Evolutionary conservation across 768 basidiomycete genomes (phyloP).

Genomic region (Agrocybe praecox): DNA sequence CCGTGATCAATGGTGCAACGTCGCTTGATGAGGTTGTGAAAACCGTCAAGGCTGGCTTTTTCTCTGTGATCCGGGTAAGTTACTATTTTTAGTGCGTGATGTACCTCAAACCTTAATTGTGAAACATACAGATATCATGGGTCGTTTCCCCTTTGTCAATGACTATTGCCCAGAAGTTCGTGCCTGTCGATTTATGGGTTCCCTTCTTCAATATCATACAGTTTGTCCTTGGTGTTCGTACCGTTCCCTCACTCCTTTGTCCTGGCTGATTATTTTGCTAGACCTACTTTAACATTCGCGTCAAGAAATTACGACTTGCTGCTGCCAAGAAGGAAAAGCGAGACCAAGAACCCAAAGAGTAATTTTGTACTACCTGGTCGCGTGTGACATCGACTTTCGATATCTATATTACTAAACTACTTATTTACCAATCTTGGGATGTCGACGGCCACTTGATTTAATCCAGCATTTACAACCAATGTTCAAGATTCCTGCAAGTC

Average conservation of each 20-base stretch:
- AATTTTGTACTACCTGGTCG: too few relatives aligned
- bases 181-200: slow-evolving; percentile 84
- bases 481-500: slow-evolving; percentile 22
- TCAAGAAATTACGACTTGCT: slow-evolving; percentile 63
- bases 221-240: slow-evolving; percentile 74
- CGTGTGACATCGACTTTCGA: too few relatives aligned
- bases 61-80: slow-evolving; percentile 70
- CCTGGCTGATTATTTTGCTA: slow-evolving; percentile 23
- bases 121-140: slow-evolving; percentile 66
- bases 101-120: background rate
- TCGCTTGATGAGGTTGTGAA: slow-evolving; percentile 63
- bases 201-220: slow-evolving; percentile 83
- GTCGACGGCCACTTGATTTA: slow-evolving; percentile 7
- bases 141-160: slow-evolving; percentile 75
- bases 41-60: slow-evolving; percentile 74
- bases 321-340: slow-evolving; percentile 47
- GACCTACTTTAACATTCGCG: slow-evolving; percentile 76
- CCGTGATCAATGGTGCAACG: slow-evolving; percentile 80
- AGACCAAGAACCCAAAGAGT: slow-evolving; percentile 23
- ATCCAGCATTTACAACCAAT: background rate
- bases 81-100: background rate
- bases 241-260: background rate
- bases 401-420: background rate
- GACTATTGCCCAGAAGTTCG: slow-evolving; percentile 75
- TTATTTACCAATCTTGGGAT: background rate